phyloP scores from a whole-genome alignment of 768 basidiomycete genomes.

The Suillus luteus region DNA sequence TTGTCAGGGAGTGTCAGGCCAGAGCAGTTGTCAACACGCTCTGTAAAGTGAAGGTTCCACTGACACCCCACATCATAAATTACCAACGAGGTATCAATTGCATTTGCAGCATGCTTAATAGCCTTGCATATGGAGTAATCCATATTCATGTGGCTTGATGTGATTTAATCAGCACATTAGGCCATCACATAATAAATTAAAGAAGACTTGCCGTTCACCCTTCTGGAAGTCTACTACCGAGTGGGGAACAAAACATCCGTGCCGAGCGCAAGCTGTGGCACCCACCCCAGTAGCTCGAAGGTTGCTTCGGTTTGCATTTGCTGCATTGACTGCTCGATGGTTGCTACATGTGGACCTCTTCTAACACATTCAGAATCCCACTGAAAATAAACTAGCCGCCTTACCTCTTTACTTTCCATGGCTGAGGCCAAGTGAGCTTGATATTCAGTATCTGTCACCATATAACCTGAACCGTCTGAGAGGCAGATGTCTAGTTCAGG shows the following conservation, averaged over 20 bases:
- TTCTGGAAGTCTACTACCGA: conserved; percentile 34
- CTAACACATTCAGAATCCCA: neutral
- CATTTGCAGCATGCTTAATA: conserved; percentile 11
- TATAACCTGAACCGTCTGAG: conserved; percentile 29
- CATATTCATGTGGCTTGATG: conserved; percentile 29
- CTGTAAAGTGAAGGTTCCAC: conserved; percentile 23
- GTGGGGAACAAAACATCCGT: conserved; percentile 34
- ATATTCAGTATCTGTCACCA: conserved; percentile 25
- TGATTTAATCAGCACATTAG: neutral
- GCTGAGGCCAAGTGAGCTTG: conserved; percentile 22
- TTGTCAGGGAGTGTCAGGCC: too few species aligned
- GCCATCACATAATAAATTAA: neutral
- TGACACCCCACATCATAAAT: conserved; percentile 36
- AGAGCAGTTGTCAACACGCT: conserved; percentile 4
- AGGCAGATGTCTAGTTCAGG: conserved; percentile 28
- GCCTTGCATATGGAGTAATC: conserved; percentile 29
- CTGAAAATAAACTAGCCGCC: neutral
- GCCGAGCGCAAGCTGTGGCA: conserved; percentile 30
- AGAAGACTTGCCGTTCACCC: conserved; percentile 25
- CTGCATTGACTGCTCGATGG: conserved; percentile 19
- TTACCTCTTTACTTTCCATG: conserved; percentile 11
- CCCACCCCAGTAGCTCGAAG: conserved; percentile 30
- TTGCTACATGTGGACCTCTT: conserved; percentile 11
- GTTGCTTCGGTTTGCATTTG: conserved; percentile 16
- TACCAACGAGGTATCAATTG: conserved; percentile 11